These are phyloP conservation scores for Alternaria consortialis DNA, from an alignment of 2,329 filamentous ascomycete species.

Conservation along the genomic window DNA sequence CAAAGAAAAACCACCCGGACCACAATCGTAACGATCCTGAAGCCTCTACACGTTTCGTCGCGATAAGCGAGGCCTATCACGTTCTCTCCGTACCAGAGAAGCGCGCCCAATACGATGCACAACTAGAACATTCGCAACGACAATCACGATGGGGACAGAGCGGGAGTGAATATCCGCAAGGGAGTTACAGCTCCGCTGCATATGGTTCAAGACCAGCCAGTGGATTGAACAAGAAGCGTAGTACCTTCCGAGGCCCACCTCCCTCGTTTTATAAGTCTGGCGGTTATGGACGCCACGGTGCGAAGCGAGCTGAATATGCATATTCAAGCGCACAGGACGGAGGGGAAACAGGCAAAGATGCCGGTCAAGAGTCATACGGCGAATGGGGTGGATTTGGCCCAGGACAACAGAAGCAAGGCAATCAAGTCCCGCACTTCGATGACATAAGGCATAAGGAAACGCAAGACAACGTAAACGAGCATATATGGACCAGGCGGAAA, in stretches of 20 bases:
- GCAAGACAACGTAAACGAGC: constrained; percentile 69
- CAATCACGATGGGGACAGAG: constrained; percentile 41
- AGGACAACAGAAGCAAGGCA: constrained; percentile 61
- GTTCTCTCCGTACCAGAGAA: constrained; percentile 76
- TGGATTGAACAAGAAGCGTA: constrained; percentile 79
- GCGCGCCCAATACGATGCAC: constrained; percentile 82
- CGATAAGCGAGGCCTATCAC: constrained; percentile 84
- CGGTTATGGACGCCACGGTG: constrained; percentile 74
- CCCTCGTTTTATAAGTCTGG: constrained; percentile 87
- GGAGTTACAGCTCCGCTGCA: constrained; percentile 62
- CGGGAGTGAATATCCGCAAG: constrained; percentile 61
- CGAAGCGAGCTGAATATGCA: constrained; percentile 64
- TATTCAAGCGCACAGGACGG: constrained; percentile 35
- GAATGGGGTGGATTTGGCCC: constrained; percentile 65
- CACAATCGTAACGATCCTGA: constrained; percentile 79
- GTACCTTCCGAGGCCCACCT: constrained; percentile 83
- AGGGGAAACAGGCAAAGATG: constrained; percentile 25
- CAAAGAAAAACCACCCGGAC: constrained; percentile 92
- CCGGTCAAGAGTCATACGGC: constrained; percentile 43
- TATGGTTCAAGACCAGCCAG: constrained; percentile 79
- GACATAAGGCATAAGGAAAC: constrained; percentile 75
- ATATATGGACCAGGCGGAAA: constrained; percentile 57
- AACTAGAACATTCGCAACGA: constrained; percentile 58
- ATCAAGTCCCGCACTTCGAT: constrained; percentile 79
- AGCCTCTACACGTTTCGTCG: constrained; percentile 79